phyloP scores from a whole-genome alignment of 139 green algal species.

The Tetradesmus lagerheimii region DNA sequence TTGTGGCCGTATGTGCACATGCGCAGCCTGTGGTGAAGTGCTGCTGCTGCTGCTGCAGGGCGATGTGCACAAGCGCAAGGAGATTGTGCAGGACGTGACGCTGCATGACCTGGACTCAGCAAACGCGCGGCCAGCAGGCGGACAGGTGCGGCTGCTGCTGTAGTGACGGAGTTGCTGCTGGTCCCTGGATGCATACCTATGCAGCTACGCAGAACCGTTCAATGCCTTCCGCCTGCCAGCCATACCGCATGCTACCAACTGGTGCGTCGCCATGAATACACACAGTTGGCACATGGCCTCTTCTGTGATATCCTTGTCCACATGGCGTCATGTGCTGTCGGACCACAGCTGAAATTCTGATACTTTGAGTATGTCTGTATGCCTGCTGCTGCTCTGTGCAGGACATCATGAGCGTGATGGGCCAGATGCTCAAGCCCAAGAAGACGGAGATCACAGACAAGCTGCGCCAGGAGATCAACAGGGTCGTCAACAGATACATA shows the following conservation, averaged over 20 bases:
- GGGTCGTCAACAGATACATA: constrained; percentile 85
- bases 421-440: constrained; percentile 96
- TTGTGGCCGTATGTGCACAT: background rate
- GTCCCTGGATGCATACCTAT: no score
- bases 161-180: no score
- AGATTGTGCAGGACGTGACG: constrained; percentile 99
- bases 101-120: constrained; percentile 98
- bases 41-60: constrained; percentile 65
- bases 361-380: no score
- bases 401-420: constrained; percentile 84
- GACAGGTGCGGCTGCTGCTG: background rate
- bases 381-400: background rate
- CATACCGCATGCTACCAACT: no score
- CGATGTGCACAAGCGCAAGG: constrained; percentile 99
- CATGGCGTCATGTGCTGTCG: no score
- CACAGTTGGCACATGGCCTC: no score
- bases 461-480: constrained; percentile 98
- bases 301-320: no score
- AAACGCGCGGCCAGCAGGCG: constrained; percentile 92
- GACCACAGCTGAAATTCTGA: no score
- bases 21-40: background rate
- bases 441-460: constrained; percentile 99
- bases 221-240: no score
- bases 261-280: no score
- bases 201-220: no score